Percentiles rank a stretch among this genome's conserved stretches.
phyloP scores from a whole-genome alignment of 129 eudicot species.

The Saussurea involucrata region DNA sequence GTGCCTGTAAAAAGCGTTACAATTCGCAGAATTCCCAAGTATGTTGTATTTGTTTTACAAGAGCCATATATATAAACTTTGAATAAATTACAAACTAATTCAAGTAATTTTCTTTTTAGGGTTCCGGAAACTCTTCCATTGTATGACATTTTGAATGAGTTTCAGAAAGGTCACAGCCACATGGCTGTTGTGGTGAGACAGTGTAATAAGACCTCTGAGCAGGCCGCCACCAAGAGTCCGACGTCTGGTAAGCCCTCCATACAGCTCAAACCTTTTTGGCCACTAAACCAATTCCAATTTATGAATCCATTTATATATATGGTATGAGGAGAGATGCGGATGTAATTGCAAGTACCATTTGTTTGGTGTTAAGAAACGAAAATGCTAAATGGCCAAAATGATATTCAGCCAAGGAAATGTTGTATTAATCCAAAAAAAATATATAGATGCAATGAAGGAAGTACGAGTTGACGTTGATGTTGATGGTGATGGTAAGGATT shows the following conservation, averaged over 20 bases:
- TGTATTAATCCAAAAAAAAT: not conserved
- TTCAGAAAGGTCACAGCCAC: slow-evolving; percentile 85
- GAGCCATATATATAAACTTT: not conserved
- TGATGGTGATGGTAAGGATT: slow-evolving; percentile 40
- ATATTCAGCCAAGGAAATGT: not conserved
- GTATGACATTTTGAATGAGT: slow-evolving; percentile 73
- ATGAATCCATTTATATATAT: not conserved
- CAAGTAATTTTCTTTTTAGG: slow-evolving; percentile 25
- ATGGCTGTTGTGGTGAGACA: slow-evolving; percentile 74
- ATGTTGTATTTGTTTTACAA: slow-evolving; percentile 1
- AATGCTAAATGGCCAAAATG: not conserved
- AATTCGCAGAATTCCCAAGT: slow-evolving; percentile 78
- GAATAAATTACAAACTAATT: not conserved
- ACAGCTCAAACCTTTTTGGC: not conserved
- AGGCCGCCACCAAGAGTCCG: slow-evolving; percentile 19
- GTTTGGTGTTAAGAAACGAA: not conserved
- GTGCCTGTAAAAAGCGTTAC: slow-evolving; percentile 76
- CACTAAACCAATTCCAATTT: not conserved
- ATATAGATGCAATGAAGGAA: slow-evolving; percentile 37
- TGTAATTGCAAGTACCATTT: slow-evolving; percentile 13
- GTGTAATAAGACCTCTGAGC: slow-evolving; percentile 20
- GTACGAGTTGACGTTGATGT: slow-evolving; percentile 68
- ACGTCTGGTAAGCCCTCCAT: slow-evolving; percentile 23
- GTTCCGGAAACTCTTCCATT: slow-evolving; percentile 63
- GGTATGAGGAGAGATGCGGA: not conserved